Base-by-base conservation (phyloP, 768 basidiomycete genomes). In the Suillus paluster region DNA sequence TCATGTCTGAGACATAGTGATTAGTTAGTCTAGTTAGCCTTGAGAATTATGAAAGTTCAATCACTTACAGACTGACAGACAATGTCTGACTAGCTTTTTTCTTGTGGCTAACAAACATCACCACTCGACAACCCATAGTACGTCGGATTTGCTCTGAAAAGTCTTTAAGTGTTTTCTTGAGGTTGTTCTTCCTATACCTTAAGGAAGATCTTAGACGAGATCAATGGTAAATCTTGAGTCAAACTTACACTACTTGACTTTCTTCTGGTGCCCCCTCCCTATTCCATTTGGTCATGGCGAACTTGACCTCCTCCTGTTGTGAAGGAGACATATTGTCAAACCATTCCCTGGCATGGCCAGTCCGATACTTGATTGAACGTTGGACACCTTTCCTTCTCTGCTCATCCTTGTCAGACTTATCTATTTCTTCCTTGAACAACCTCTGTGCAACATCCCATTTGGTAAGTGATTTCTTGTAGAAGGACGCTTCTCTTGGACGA, bases 121-220 rank as follows among this genome's bases (percentile, higher is more conserved):
- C 27, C 14, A 45, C 39, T 5, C 5, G 34, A 14, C 41, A 33
- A 42, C 57, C 57, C 57, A 58, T 58, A 17, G 57, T 58, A 33
- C 11, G 11, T 2, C 19, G 9, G 30, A 50, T 19, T 33, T 33
- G 30, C 49, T 50, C 30, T 3, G 49, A 33, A 50, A 50, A n/a
- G 10, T 52, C 49, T 11, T 52, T 30, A 33, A 52, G 30, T 5
- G 2, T 50, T 52, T 52, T 52, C 44, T 46, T 52, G 9, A 58
- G 57, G 30, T 58, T 58, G n/a, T 58, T 50, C 10, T 44, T 58
- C 4, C 19, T 1, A 10, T 58, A 58, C 7, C 57, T 58, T 30
- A 9, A 25, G 14, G 15, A 14, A 36, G n/a, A 45, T 11, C 10
- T 45, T 45, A 45, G 44, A 21, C n/a, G 10, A 11, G 44, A 45